Percentiles rank a stretch among this genome's conserved stretches.
Evolutionary conservation across 495 filamentous ascomycete species (phyloP).

Genomic region (Hypoxylon lenormandii): DNA sequence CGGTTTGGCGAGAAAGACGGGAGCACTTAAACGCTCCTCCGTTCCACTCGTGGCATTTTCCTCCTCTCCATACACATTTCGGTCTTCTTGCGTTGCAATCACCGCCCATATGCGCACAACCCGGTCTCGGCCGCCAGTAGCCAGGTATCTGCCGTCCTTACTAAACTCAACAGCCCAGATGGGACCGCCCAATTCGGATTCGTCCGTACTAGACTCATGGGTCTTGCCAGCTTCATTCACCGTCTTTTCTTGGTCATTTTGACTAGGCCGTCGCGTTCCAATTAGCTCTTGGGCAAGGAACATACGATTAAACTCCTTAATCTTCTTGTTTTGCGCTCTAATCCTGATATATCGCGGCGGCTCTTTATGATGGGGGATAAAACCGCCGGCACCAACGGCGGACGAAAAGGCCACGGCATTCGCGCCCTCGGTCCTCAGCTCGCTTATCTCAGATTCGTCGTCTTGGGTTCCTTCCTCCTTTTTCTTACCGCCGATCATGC

Average conservation of each 20-base stretch:
- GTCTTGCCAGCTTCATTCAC: slow-evolving; percentile 56
- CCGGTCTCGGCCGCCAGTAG: slow-evolving; percentile 86
- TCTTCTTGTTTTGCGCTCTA: slow-evolving; percentile 81
- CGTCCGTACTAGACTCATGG: slow-evolving; percentile 45
- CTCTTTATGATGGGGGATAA: slow-evolving; percentile 86
- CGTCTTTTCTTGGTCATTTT: slow-evolving; percentile 34
- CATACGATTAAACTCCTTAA: slow-evolving; percentile 82
- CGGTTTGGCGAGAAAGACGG: slow-evolving; percentile 86
- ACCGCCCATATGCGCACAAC: slow-evolving; percentile 92
- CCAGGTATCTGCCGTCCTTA: slow-evolving; percentile 90
- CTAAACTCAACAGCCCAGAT: slow-evolving; percentile 95
- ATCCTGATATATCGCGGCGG: slow-evolving; percentile 93
- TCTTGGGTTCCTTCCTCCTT: slow-evolving; percentile 71
- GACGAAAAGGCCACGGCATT: slow-evolving; percentile 83
- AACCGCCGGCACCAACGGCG: slow-evolving; percentile 78
- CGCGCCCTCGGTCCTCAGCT: slow-evolving; percentile 78
- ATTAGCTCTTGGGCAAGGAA: slow-evolving; percentile 92
- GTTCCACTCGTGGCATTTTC: slow-evolving; percentile 69
- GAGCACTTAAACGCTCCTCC: slow-evolving; percentile 80
- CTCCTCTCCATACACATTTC: slow-evolving; percentile 75
- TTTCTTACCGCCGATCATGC: slow-evolving; percentile 82
- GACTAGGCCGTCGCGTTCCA: slow-evolving; percentile 54
- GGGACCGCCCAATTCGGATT: slow-evolving; percentile 64
- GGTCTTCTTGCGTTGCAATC: slow-evolving; percentile 82
- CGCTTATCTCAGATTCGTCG: slow-evolving; percentile 77